Base-by-base conservation (phyloP, 1,284 basidiomycete species). In the Trametes versicolor region DNA sequence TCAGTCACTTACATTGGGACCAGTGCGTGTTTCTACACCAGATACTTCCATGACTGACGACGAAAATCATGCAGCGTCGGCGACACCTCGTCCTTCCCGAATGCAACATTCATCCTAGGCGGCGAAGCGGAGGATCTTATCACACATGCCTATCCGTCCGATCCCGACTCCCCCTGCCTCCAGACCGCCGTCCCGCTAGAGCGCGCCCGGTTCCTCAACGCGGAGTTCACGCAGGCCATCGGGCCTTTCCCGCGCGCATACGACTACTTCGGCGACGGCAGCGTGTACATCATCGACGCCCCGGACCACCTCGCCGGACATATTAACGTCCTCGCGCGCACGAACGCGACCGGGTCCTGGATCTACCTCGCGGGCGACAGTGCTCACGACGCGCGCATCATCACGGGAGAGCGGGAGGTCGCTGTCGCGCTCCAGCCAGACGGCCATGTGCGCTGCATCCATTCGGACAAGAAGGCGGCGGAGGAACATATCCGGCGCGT, bases 181-280 rank as follows among this genome's bases (percentile, higher is more conserved):
- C 69, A 76, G 10, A 77, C 77, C 52, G 72, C 82, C 17, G 75
- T 87, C 21, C 85, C 85, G 0, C 54, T 68, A 1, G 80, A 76
- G 2, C 83, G 85, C 55, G 83, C 82, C 0, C 63, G 70, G 39
- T 82, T 77, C 69, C 72, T 84, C 73, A 10, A 71, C 70, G 17
- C 77, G 77, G 76, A 74, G 71, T 57, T 76, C 76, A 19, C 69
- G 71, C 15, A 64, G 21, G 45, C 62, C 36, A 62, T 88, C 36
- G 86, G 84, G 0, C 82, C 84, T 0, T 88, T 87, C 72, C 80
- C 82, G 5, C 79, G 76, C 43, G 82, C 83, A 1, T 69, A 82
- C 36, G 86, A 89, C 75, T 82, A 81, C 64, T 87, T 82, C 69
- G 81, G 80, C 7, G 88, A 89, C 63, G 87, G 86, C 1, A 84